Evolutionary conservation across 163 green algal species (phyloP).

Genomic region (Chloromonas sp.): DNA sequence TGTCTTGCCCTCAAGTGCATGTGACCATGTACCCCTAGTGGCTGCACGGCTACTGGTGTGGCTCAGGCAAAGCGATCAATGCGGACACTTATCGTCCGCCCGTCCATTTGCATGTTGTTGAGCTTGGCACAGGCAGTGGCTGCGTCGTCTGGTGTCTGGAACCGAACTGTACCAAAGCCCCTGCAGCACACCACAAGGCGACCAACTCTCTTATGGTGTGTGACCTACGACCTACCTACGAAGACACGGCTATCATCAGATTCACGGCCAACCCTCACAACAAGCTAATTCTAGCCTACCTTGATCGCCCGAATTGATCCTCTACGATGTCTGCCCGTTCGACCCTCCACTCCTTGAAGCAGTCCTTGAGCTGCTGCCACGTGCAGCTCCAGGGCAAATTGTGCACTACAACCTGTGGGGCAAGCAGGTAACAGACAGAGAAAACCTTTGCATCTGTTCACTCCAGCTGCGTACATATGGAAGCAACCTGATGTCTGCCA

Average conservation of each 20-base stretch:
- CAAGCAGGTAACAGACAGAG: too few relatives aligned
- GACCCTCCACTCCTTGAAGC: constrained; percentile 67
- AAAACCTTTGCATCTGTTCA: too few relatives aligned
- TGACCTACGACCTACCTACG: too few relatives aligned
- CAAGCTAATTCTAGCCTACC: constrained; percentile 32
- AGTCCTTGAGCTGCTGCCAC: constrained; percentile 86
- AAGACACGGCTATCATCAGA: too few relatives aligned
- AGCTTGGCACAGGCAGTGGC: constrained; percentile 61
- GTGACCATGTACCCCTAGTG: too few relatives aligned
- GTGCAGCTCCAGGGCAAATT: constrained; percentile 85
- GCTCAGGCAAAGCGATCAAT: constrained; percentile 78
- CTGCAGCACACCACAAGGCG: constrained; percentile 27
- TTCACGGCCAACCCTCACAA: not conserved
- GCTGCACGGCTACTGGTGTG: not conserved
- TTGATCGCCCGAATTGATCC: constrained; percentile 67
- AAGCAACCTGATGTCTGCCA: too few relatives aligned
- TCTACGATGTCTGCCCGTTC: constrained; percentile 82
- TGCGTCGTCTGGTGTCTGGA: constrained; percentile 61
- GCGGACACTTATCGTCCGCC: constrained; percentile 72
- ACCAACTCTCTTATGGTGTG: not conserved
- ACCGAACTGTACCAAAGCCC: constrained; percentile 84
- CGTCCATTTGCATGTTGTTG: constrained; percentile 79
- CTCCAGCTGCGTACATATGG: too few relatives aligned
- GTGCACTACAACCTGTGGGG: constrained; percentile 80
- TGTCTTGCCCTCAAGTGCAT: too few relatives aligned